Base-by-base conservation (phyloP, 2,329 filamentous ascomycete genomes). In the Herpomyces periplanetae region DNA sequence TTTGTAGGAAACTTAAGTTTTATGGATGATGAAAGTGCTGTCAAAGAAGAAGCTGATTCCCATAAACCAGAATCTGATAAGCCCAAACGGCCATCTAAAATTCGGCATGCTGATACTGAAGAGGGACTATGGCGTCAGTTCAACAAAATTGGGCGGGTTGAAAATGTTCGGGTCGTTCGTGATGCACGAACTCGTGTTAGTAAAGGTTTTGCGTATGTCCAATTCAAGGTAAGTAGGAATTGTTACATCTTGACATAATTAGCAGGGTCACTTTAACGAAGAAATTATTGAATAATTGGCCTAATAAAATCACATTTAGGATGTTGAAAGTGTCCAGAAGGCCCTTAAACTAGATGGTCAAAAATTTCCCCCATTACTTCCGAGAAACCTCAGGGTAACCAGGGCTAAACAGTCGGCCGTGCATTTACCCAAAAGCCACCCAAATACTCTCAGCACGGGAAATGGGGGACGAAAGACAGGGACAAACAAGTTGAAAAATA, bases 1-100 rank as follows among this genome's bases (percentile, higher is more conserved):
- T 96, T 96, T 32, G 66, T 96, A 11, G 80, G 80, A 17, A 96
- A 96, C 33, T 50, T 96, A 1, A 71, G 69, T 19, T 96, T 96
- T 31, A 68, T 96, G 8, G 75, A 88, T 31, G 69, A 88, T 27
- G 73, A 88, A 40, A 64, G 53, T 15, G 47, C 62, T 19, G 40
- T 64, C 10, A 55, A 56, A 15, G 59, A 53, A 19, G 49, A 60
- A 17, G 56, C 51, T 15, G 53, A 56, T 19, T 28, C 28, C 17
- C 51, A 59, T 31, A 65, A 66, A 33, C 68, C 65, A 39, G 56
- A 55, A 22, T 63, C 44, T 28, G 33, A 49, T 27, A 66, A 62
- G 32, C 45, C 53, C 5, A 17, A 17, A 12, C 5, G 9, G 10
- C 65, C 71, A 2, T n/a, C n/a, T n/a, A n/a, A n/a, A n/a, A n/a